Conservation (phyloP, 2,329 filamentous ascomycete genomes). For the Berkeleyomyces rouxiae region DNA sequence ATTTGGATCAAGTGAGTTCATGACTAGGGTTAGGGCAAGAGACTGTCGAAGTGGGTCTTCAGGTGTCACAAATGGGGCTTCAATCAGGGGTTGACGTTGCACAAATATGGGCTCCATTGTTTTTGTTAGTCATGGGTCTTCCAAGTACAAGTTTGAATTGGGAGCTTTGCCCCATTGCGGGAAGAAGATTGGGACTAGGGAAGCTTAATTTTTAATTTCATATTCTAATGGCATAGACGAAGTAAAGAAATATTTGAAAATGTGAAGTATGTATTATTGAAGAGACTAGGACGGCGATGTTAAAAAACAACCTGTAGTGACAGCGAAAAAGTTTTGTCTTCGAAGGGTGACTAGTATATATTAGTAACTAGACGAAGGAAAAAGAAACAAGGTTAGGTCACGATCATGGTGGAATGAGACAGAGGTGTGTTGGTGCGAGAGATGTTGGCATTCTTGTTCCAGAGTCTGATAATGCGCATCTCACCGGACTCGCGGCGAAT, state of each 20-base stretch:
- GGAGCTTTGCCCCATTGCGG: not conserved
- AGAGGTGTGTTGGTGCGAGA: not conserved
- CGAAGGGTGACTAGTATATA: too few relatives aligned
- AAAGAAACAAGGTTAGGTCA: not conserved
- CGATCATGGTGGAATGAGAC: not conserved
- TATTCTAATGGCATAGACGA: not conserved
- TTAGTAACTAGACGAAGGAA: not conserved
- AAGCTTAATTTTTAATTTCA: not conserved
- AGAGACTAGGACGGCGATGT: not conserved
- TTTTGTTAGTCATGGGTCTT: too few relatives aligned
- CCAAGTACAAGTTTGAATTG: not conserved
- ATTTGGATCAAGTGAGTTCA: not conserved
- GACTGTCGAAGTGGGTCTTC: not conserved
- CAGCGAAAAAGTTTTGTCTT: too few relatives aligned
- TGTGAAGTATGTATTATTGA: not conserved
- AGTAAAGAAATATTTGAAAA: not conserved
- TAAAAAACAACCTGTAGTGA: too few relatives aligned
- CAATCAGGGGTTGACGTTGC: not conserved
- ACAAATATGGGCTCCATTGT: not conserved
- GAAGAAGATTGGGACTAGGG: not conserved
- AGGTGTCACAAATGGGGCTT: not conserved
- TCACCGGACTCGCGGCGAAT: conserved; percentile 10
- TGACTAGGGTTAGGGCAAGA: not conserved
- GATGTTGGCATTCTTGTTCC: not conserved
- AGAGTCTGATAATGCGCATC: not conserved